Evolutionary conservation across 2,329 filamentous ascomycete species (phyloP).

Genomic region (Acrocalymma vagum): DNA sequence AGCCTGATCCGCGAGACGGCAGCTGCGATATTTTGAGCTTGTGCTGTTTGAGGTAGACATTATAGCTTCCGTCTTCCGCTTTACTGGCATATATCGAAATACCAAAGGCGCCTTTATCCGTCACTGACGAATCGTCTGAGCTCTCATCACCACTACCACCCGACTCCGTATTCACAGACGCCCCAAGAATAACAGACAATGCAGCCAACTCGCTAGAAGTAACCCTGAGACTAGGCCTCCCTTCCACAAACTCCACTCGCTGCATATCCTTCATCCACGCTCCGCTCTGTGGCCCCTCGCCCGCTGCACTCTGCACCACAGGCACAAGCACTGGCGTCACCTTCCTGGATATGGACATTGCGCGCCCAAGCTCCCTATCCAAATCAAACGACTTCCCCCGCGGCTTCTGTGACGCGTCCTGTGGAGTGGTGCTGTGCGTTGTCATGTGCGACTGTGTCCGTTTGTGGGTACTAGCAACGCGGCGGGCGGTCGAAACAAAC

Average conservation of each 20-base stretch:
- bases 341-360: conserved; percentile 24
- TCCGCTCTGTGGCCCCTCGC: conserved; percentile 6
- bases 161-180: conserved; percentile 18
- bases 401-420: conserved; percentile 14
- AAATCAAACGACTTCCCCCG: conserved; percentile 31
- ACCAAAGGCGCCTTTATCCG: conserved; percentile 32
- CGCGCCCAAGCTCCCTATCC: conserved; percentile 23
- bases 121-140: background rate
- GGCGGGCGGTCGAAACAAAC: conserved; percentile 28
- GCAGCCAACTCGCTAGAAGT: conserved; percentile 33
- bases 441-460: conserved; percentile 27
- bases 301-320: conserved; percentile 18
- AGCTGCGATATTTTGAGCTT: conserved; percentile 32
- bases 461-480: conserved; percentile 14
- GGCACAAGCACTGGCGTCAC: conserved; percentile 19
- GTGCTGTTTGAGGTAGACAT: conserved; percentile 31
- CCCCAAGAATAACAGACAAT: conserved; percentile 40
- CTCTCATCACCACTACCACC: conserved; percentile 7
- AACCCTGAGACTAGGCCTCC: conserved; percentile 22
- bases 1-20: conserved; percentile 29
- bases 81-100: conserved; percentile 28
- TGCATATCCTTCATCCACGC: conserved; percentile 36
- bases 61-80: conserved; percentile 21
- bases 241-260: conserved; percentile 23
- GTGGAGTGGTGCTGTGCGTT: conserved; percentile 14